Conservation (phyloP, 495 filamentous ascomycete genomes). For the Talaromyces ruber region DNA sequence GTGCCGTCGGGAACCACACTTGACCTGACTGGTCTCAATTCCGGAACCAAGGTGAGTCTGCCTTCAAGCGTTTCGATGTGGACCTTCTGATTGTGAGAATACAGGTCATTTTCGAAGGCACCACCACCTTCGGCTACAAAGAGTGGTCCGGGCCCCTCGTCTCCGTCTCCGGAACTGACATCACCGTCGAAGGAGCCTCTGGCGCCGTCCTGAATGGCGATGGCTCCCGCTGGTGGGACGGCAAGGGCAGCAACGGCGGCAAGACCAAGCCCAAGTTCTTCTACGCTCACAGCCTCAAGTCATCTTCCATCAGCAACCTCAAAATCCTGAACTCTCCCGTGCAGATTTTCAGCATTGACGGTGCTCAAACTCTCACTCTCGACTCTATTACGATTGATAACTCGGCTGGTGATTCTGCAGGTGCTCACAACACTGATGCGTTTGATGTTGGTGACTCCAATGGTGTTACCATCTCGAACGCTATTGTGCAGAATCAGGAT, state of each 20-base stretch:
- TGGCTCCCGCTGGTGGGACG: slow-evolving; percentile 45
- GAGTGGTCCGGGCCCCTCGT: slow-evolving; percentile 47
- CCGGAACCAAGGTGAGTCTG: slow-evolving; percentile 29
- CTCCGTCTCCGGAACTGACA: slow-evolving; percentile 32
- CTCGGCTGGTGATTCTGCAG: slow-evolving; percentile 39
- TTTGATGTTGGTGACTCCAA: slow-evolving; percentile 50
- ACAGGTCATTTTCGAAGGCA: slow-evolving; percentile 42
- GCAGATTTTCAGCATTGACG: slow-evolving; percentile 51
- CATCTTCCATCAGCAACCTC: slow-evolving; percentile 34
- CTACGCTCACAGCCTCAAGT: slow-evolving; percentile 36
- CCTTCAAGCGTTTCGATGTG: neutral
- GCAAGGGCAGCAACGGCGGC: slow-evolving; percentile 43
- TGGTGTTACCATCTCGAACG: slow-evolving; percentile 44
- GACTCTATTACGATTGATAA: slow-evolving; percentile 51
- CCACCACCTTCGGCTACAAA: slow-evolving; percentile 44
- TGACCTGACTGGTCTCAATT: slow-evolving; percentile 37
- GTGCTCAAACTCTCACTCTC: slow-evolving; percentile 38
- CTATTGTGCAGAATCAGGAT: slow-evolving; percentile 52
- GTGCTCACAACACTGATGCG: slow-evolving; percentile 57
- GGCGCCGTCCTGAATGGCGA: slow-evolving; percentile 35
- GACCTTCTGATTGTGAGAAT: neutral
- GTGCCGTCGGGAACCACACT: slow-evolving; percentile 47
- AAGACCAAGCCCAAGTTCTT: slow-evolving; percentile 53
- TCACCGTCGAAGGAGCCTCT: slow-evolving; percentile 31
- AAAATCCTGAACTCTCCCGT: slow-evolving; percentile 53